These are phyloP conservation scores for Fusarium coicis DNA, from an alignment of 2,329 filamentous ascomycete species.

Conservation along the genomic window DNA sequence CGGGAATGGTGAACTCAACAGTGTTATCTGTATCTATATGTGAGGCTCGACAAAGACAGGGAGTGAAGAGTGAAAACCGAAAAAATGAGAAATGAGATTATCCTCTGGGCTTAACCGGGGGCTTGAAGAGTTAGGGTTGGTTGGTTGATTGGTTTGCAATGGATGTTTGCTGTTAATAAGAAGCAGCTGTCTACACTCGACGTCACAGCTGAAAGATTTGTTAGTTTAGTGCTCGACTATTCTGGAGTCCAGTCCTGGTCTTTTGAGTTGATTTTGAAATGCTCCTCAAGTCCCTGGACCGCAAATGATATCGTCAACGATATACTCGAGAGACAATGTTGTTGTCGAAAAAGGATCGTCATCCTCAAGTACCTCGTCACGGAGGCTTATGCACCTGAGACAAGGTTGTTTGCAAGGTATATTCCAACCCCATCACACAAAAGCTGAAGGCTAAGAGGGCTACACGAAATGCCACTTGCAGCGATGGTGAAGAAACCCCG, in stretches of 20 bases:
- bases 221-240: not conserved
- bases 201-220: conserved; percentile 6
- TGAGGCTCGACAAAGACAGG: conserved; percentile 25
- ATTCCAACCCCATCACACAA: conserved; percentile 21
- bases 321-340: conserved; percentile 5
- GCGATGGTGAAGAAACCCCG: conserved; percentile 30
- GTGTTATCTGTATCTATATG: not conserved
- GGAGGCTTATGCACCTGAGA: conserved; percentile 9
- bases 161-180: not conserved
- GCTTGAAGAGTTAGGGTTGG: conserved; percentile 10
- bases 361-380: not conserved
- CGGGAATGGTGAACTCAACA: conserved; percentile 10
- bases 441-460: not conserved
- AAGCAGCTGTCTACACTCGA: conserved; percentile 1
- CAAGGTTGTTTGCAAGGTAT: conserved; percentile 30
- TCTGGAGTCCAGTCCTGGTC: not conserved
- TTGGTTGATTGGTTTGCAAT: not conserved
- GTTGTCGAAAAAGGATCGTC: conserved; percentile 15
- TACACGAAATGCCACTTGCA: conserved; percentile 26
- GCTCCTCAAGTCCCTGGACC: not conserved
- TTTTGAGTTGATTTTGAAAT: not conserved
- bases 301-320: conserved; percentile 11
- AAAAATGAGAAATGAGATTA: conserved; percentile 35
- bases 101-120: conserved; percentile 20
- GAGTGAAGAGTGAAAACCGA: conserved; percentile 35